Base-by-base conservation (phyloP, 2,329 filamentous ascomycete species). In the Metarhizium sp. region DNA sequence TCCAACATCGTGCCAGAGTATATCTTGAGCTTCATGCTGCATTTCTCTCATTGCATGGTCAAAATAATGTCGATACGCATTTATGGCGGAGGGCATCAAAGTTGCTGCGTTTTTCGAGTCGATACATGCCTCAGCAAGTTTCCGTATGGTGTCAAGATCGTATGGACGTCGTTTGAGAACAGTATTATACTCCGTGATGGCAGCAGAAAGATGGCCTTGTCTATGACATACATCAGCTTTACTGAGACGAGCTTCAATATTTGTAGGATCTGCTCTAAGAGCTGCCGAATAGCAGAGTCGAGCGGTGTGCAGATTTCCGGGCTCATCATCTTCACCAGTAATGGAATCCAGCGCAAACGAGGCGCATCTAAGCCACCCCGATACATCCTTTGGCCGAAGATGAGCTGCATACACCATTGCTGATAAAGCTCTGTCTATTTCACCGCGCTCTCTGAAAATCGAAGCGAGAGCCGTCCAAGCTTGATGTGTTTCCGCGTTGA, bases 1-100 rank as follows among this genome's bases (percentile, higher is more conserved):
- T 58, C 90, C 88, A 46, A 95, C 76, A 67, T 97, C 88, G 53
- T 87, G 85, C 92, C 92, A 99, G 36, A 76, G 75, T 53, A 78
- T 75, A 6, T 70, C 67, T 13, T 65, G 67, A 42, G 68, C 46
- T 68, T 71, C 64, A 2, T 67, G 57, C 8, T 65, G 60, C 4
- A 65, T 63, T n/a, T 66, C 61, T 4, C 63, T 59, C 49, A 67
- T 68, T 49, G 75, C 70, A 53, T 77, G 66, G 20, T 73, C 65
- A 55, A 83, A 77, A 53, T 75, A 75, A 4, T 65, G 65, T 50
- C 71, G 67, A 60, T 83, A 84, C 42, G 77, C 78, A 1, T 67
- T 67, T 57, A 77, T 75, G 36, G 77, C 79, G 38, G 66, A 64
- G 8, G 65, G 65, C 2, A 70, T 63, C 40, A 67, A 63, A 8